phyloP scores from a whole-genome alignment of 1,284 basidiomycete genomes.

The Sporisorium scitamineum region DNA sequence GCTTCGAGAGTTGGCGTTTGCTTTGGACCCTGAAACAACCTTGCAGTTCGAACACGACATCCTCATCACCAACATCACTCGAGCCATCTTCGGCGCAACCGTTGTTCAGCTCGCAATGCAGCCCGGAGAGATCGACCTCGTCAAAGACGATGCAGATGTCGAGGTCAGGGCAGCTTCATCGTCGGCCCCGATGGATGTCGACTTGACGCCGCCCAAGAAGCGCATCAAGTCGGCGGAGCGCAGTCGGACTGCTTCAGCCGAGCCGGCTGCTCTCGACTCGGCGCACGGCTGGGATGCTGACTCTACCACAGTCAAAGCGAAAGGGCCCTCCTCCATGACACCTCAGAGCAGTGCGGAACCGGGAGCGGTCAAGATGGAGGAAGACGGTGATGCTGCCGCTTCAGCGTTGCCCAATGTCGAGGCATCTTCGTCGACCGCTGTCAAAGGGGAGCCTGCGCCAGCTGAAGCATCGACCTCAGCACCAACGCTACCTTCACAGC shows the following conservation, averaged over 20 bases:
- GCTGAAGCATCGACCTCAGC: background rate
- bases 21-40: constrained; percentile 36
- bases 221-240: constrained; percentile 25
- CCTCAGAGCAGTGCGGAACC: background rate
- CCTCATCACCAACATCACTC: background rate
- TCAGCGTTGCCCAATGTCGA: background rate
- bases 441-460: constrained; percentile 6
- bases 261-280: background rate
- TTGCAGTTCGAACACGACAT: background rate
- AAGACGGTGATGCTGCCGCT: background rate
- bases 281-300: background rate
- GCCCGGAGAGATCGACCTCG: background rate
- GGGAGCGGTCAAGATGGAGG: constrained; percentile 2
- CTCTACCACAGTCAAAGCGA: background rate
- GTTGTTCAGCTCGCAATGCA: background rate
- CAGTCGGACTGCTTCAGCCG: constrained; percentile 7
- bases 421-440: background rate
- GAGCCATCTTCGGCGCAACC: too few relatives aligned
- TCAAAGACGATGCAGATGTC: background rate
- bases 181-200: constrained; percentile 13
- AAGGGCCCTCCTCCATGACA: too few relatives aligned
- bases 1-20: constrained; percentile 13
- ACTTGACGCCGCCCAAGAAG: constrained; percentile 27
- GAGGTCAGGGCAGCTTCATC: background rate
- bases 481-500: background rate